Evolutionary conservation across 2,329 filamentous ascomycete species (phyloP), one percentile per base, ranked within the genome.

Genomic region (Aspergillus hortae): DNA sequence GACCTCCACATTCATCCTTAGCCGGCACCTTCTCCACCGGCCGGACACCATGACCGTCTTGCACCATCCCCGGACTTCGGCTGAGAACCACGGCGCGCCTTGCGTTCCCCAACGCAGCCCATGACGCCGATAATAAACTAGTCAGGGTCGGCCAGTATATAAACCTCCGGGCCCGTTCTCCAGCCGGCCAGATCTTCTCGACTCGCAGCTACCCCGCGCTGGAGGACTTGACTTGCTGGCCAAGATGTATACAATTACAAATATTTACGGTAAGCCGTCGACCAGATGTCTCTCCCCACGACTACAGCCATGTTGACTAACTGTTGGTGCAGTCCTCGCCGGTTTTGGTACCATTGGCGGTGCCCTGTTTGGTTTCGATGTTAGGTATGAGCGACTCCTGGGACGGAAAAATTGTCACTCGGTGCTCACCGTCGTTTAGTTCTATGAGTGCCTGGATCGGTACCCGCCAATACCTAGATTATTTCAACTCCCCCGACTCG

Each of bases 291-390:
- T 30, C 27, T 30, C 7, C 27, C 10, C 27, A 11, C 6, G 10
- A 9, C 27, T 11, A 11, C 27, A 11, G 10, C 6, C 27, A 30
- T 30, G 10, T 30, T 30, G 9, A 10, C 33, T 44, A 35, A 51
- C 36, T 6, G 6, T 23, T 23, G 23, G 23, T 9, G 7, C 42
- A 61, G 68, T 77, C 51, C 80, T 83, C 57, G 78, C 80, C 49
- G 78, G 75, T 54, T 80, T 83, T 65, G 76, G 80, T 61, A 77
- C 80, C 47, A 77, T 82, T 57, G 80, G 80, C 38, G 80, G 79
- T 64, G 78, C 74, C 9, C 67, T 82, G 17, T 83, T 83, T 60
- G 80, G 80, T 38, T 84, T 83, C 63, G 81, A 83, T 68, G 79
- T 83, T 53, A 77, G 73, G 54, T 81, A 77, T 14, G 80, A 23